Percentiles rank a stretch among this genome's conserved stretches.
Conservation (phyloP, 2,329 filamentous ascomycete genomes). For the Cladosporium sp. region DNA sequence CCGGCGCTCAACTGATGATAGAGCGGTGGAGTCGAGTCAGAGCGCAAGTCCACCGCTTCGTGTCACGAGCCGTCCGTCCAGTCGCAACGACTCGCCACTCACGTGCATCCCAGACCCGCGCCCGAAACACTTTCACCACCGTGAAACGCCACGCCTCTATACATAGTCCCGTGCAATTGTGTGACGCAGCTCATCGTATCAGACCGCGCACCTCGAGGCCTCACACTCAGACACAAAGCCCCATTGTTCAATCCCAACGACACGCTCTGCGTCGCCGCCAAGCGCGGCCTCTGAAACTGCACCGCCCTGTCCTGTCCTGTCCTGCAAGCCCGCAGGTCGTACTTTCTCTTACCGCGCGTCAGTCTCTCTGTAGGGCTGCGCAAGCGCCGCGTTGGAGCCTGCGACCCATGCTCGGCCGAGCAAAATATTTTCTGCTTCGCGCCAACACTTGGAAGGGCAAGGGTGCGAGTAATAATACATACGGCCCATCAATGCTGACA, state of each 20-base stretch:
- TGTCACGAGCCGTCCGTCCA: conserved; percentile 1
- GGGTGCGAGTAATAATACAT: background rate
- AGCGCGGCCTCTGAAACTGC: no score
- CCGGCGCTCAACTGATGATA: background rate
- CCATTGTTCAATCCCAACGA: no score
- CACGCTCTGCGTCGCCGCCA: no score
- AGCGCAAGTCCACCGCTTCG: background rate
- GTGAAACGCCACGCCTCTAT: conserved; percentile 5
- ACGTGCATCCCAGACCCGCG: conserved; percentile 4
- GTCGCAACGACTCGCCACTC: conserved; percentile 5
- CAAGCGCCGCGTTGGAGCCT: background rate
- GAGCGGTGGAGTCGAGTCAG: background rate
- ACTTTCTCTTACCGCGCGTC: background rate
- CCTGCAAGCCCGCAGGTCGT: no score
- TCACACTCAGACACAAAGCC: no score
- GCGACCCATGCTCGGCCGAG: background rate
- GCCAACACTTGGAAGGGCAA: background rate
- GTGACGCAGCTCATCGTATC: no score
- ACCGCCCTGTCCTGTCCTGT: no score
- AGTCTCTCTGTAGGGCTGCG: conserved; percentile 1
- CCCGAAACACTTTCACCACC: background rate
- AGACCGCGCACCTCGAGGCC: no score
- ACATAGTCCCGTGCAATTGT: background rate
- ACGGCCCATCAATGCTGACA: background rate
- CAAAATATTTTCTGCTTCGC: background rate